Percentiles rank a stretch among this genome's conserved stretches.
phyloP scores from a whole-genome alignment of 495 filamentous ascomycete genomes.

The Corynascus novoguineensis region DNA sequence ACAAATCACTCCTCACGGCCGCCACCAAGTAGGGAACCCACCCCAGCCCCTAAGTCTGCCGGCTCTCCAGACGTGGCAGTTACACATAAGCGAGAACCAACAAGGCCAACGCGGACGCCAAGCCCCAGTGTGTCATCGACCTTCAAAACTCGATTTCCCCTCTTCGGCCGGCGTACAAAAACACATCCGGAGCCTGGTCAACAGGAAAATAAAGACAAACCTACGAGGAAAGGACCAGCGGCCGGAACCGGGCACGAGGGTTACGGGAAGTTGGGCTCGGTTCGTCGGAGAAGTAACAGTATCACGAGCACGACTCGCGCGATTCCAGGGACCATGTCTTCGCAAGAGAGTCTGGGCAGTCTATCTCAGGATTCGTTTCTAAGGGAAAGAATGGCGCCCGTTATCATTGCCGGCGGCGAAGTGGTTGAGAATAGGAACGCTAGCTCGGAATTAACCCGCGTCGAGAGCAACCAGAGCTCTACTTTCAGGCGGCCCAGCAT shows the following conservation, averaged over 20 bases:
- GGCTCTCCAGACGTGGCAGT: conserved; percentile 17
- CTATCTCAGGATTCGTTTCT: conserved; percentile 50
- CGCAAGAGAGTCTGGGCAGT: conserved; percentile 43
- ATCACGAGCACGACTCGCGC: conserved; percentile 40
- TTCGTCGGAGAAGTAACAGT: conserved; percentile 56
- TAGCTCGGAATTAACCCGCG: conserved; percentile 49
- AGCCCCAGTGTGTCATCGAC: conserved; percentile 43
- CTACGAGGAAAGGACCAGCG: conserved; percentile 69
- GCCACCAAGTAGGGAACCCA: conserved; percentile 34
- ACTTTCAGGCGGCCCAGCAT: conserved; percentile 44
- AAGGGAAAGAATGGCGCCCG: conserved; percentile 73
- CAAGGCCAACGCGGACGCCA: conserved; percentile 38
- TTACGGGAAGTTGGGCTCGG: conserved; percentile 67
- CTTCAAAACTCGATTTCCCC: conserved; percentile 58
- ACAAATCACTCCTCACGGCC: conserved; percentile 25
- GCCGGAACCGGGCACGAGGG: conserved; percentile 97
- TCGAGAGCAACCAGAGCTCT: conserved; percentile 60
- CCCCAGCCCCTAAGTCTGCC: conserved; percentile 33
- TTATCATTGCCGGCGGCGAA: conserved; percentile 76
- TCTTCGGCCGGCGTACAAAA: conserved; percentile 72
- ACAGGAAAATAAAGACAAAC: conserved; percentile 51
- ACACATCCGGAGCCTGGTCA: conserved; percentile 49
- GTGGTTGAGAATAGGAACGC: conserved; percentile 54
- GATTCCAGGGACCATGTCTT: conserved; percentile 43
- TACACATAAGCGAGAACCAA: conserved; percentile 29